Percentiles rank a stretch among this genome's conserved stretches.
Evolutionary conservation across 73 alveolate genomes (phyloP).

Genomic region (Paramecium sexaurelia): DNA sequence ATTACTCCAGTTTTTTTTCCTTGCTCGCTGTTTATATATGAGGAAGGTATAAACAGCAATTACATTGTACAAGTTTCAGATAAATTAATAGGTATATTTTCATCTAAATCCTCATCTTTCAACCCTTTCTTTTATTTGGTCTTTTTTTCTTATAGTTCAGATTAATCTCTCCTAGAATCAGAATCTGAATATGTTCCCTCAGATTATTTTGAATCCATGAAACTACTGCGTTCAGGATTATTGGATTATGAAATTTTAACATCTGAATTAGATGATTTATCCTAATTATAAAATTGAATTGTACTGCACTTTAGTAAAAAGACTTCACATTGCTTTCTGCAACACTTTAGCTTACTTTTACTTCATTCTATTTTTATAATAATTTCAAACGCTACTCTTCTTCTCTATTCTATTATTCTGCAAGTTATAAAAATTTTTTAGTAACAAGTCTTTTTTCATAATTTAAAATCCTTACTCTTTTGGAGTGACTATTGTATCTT

Average conservation of each 20-base stretch:
- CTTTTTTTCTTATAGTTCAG: conserved; percentile 60
- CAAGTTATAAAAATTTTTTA: conserved; percentile 8
- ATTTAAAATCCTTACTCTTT: background rate
- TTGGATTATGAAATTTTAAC: conserved; percentile 48
- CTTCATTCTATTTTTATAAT: background rate
- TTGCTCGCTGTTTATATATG: conserved; percentile 46
- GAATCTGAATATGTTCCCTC: conserved; percentile 49
- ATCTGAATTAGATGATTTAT: conserved; percentile 56
- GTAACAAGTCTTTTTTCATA: background rate
- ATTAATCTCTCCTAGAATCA: conserved; percentile 38
- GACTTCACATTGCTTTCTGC: conserved; percentile 51
- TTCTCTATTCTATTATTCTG: conserved; percentile 13
- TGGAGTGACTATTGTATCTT: conserved; percentile 9
- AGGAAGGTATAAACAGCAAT: conserved; percentile 70
- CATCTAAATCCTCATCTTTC: conserved; percentile 71
- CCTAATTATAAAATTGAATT: background rate
- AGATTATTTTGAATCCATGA: conserved; percentile 44
- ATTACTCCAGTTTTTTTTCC: conserved; percentile 68
- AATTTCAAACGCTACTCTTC: conserved; percentile 14
- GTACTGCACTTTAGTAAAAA: conserved; percentile 43
- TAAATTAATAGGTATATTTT: conserved; percentile 78
- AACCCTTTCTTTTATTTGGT: conserved; percentile 59
- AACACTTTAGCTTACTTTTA: conserved; percentile 11
- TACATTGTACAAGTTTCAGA: conserved; percentile 82
- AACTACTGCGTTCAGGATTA: background rate